These are phyloP conservation scores for Waitea zeae DNA, from an alignment of 1,284 basidiomycete genomes.

Conservation along the genomic window DNA sequence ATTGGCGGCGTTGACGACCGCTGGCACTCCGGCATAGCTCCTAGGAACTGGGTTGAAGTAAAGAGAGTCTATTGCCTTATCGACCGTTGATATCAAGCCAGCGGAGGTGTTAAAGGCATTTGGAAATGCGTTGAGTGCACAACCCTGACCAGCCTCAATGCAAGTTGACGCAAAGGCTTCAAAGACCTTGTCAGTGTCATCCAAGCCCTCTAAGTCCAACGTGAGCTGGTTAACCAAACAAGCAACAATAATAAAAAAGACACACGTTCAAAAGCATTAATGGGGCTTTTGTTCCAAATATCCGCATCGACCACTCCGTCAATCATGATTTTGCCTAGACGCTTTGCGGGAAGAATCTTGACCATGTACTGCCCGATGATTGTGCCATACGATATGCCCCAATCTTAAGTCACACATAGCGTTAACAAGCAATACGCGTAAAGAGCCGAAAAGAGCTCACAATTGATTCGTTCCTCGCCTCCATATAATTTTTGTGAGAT, in stretches of 20 bases:
- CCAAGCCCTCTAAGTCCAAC: constrained; percentile 1
- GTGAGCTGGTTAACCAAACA: too few species aligned
- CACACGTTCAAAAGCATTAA: background rate
- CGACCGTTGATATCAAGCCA: background rate
- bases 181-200: constrained; percentile 3
- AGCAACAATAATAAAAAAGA: too few species aligned
- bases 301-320: constrained; percentile 3
- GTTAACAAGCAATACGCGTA: too few species aligned
- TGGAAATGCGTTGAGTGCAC: constrained; percentile 1
- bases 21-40: background rate
- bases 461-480: constrained; percentile 1
- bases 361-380: constrained; percentile 4
- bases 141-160: background rate
- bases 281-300: background rate
- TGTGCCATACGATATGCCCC: constrained; percentile 4
- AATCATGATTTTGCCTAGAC: constrained; percentile 3
- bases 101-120: background rate
- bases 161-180: constrained; percentile 1
- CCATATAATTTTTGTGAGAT: constrained; percentile 1
- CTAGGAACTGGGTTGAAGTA: constrained; percentile 1
- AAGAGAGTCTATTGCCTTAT: constrained; percentile 1
- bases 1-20: constrained; percentile 2
- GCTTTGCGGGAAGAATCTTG: constrained; percentile 2
- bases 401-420: background rate
- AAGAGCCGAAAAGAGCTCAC: background rate